Evolutionary conservation across 352 stramenopile species (phyloP).

Genomic region (Phytopythium montanum): DNA sequence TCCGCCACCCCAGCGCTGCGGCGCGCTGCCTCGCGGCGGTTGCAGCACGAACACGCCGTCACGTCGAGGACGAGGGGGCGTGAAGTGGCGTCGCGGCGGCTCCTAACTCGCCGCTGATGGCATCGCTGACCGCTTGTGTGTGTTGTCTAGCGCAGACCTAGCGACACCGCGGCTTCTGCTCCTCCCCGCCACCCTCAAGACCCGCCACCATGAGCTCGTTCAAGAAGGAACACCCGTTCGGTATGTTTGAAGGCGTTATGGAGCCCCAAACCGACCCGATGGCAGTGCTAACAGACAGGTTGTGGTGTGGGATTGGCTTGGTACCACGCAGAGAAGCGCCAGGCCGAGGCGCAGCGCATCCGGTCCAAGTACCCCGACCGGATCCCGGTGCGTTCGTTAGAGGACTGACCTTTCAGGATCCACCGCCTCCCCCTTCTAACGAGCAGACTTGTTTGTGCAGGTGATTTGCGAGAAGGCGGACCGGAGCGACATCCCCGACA

Average conservation of each 20-base stretch:
- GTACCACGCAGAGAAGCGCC: conserved; percentile 90
- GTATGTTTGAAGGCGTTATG: conserved; percentile 26
- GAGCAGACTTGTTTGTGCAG: conserved; percentile 17
- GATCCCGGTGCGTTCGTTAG: conserved; percentile 80
- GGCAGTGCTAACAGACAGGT: neutral
- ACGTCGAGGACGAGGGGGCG: conserved; percentile 1
- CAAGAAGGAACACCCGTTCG: conserved; percentile 89
- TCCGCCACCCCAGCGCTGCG: neutral
- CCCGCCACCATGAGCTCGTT: conserved; percentile 77
- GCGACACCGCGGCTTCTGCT: neutral
- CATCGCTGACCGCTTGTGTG: neutral
- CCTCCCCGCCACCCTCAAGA: too few species aligned
- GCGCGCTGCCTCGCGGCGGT: neutral
- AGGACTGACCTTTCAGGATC: conserved; percentile 1
- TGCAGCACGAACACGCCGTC: conserved; percentile 6
- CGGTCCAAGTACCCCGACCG: conserved; percentile 98
- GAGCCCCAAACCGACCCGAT: neutral
- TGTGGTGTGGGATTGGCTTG: neutral
- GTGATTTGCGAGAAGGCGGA: conserved; percentile 94
- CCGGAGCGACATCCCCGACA: conserved; percentile 98
- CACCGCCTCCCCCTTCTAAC: neutral
- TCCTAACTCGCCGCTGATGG: neutral
- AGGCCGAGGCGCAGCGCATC: conserved; percentile 97
- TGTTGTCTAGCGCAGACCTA: neutral
- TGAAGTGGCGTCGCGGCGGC: neutral